Evolutionary conservation across 164 flowering plant genomes (phyloP).

Genomic region (Stephania cephalantha): DNA sequence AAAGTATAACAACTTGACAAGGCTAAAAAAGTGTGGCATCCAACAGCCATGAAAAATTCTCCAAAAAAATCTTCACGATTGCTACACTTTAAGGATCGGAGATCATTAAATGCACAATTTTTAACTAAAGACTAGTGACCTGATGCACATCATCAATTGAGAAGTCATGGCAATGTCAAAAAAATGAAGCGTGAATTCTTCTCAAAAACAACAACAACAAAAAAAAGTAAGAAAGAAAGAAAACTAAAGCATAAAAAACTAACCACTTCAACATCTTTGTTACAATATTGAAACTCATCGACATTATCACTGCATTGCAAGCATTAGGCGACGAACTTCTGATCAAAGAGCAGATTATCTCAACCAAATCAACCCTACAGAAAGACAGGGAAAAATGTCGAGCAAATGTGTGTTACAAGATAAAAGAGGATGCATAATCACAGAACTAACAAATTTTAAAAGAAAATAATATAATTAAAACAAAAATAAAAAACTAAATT

Average conservation of each 20-base stretch:
- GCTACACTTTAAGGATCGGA: not conserved
- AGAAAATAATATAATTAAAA: not conserved
- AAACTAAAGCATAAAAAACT: constrained; percentile 3
- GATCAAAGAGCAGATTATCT: constrained; percentile 56
- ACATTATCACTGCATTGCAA: constrained; percentile 45
- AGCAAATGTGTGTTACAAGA: not conserved
- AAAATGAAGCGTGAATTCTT: not conserved
- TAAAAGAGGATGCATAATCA: not conserved
- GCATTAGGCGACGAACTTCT: constrained; percentile 41
- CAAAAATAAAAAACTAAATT: not conserved
- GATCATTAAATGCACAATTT: not conserved
- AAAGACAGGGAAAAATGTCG: not conserved
- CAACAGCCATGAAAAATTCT: not conserved
- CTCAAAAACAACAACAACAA: not conserved
- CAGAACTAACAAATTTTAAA: not conserved
- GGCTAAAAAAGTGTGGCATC: no score
- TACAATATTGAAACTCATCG: constrained; percentile 59
- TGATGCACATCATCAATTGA: not conserved
- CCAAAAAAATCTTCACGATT: not conserved
- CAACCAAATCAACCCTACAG: constrained; percentile 59
- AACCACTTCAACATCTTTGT: constrained; percentile 74
- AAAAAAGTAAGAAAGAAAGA: not conserved
- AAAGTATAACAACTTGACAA: no score
- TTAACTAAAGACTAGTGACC: not conserved
- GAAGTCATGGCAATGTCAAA: not conserved